Evolutionary conservation across 2,329 filamentous ascomycete species (phyloP), one percentile per base, ranked within the genome.

Genomic region (Xylariomycetidae sp.): DNA sequence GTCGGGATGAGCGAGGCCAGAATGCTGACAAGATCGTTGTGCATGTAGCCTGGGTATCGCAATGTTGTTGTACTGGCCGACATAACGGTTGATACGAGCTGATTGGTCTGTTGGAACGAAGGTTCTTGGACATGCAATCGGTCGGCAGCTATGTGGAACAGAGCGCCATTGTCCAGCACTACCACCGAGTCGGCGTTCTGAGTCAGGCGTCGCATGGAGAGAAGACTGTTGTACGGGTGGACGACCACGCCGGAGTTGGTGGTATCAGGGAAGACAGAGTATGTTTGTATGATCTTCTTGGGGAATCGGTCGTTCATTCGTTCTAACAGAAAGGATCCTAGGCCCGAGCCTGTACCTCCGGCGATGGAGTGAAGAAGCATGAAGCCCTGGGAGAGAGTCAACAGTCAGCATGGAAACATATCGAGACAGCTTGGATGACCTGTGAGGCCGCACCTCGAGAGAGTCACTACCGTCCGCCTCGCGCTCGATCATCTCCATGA

Each of bases 361-460:
- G 92, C 93, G 54, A 98, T 98, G 3, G 92, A 96, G 60, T 98
- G 92, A 44, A 98, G 73, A 61, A 98, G 79, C 92, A 98, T 98
- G 67, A 98, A 98, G 24, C 92, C 92, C 76, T 85, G 19, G n/a
- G n/a, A n/a, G 25, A 26, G 16, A 17, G 17, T 9, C 17, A 18
- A 17, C 16, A 29, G 27, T 29, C 7, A 18, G 9, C 26, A n/a
- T 10, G 17, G 10, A 19, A n/a, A n/a, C n/a, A n/a, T n/a, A n/a
- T n/a, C n/a, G n/a, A n/a, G n/a, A n/a, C n/a, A n/a, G n/a, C n/a
- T n/a, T n/a, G n/a, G n/a, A n/a, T n/a, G n/a, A n/a, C n/a, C n/a
- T n/a, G n/a, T n/a, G n/a, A 20, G 10, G 5, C 28, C 59, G 23
- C 59, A 84, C 83, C 70, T 98, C 92, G 4, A 98, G 72, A 32